phyloP scores from a whole-genome alignment of 1,139 yeast species.

The Kluyveromyces sp. region DNA sequence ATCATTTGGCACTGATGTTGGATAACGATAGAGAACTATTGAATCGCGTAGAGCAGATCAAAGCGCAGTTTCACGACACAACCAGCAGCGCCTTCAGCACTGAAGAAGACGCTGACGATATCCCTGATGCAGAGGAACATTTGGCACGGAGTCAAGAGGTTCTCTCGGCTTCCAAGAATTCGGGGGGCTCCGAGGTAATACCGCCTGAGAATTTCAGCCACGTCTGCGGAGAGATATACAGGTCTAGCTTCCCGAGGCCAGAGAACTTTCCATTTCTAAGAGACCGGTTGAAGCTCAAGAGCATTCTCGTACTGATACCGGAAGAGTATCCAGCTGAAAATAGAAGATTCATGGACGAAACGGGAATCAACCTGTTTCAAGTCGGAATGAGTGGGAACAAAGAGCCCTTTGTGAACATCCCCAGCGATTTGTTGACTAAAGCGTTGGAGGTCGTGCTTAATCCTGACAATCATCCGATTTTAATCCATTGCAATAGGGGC shows the following conservation, averaged over 20 bases:
- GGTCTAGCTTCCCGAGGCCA: conserved; percentile 84
- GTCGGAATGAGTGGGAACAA: conserved; percentile 94
- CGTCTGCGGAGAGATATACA: conserved; percentile 70
- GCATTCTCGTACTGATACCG: conserved; percentile 78
- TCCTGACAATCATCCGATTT: conserved; percentile 81
- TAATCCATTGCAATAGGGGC: conserved; percentile 93
- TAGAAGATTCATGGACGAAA: conserved; percentile 48
- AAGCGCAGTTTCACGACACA: conserved; percentile 2
- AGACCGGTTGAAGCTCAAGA: conserved; percentile 51
- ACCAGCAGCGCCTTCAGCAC: background rate
- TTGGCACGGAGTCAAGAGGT: conserved; percentile 13
- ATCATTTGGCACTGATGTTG: background rate
- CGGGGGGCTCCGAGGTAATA: conserved; percentile 19
- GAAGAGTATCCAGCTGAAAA: conserved; percentile 86
- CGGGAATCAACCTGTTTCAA: conserved; percentile 68
- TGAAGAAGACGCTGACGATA: conserved; percentile 29
- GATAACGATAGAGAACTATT: conserved; percentile 2
- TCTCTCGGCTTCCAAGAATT: background rate
- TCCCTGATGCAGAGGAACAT: conserved; percentile 24
- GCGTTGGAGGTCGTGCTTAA: conserved; percentile 77
- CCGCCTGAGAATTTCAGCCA: conserved; percentile 95
- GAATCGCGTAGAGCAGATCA: conserved; percentile 1
- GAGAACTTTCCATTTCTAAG: conserved; percentile 69
- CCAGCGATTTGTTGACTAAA: conserved; percentile 66
- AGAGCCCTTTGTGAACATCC: conserved; percentile 84